These are phyloP conservation scores for Gossypium lobatum DNA, from an alignment of 441 rosid genomes.

Conservation along the genomic window DNA sequence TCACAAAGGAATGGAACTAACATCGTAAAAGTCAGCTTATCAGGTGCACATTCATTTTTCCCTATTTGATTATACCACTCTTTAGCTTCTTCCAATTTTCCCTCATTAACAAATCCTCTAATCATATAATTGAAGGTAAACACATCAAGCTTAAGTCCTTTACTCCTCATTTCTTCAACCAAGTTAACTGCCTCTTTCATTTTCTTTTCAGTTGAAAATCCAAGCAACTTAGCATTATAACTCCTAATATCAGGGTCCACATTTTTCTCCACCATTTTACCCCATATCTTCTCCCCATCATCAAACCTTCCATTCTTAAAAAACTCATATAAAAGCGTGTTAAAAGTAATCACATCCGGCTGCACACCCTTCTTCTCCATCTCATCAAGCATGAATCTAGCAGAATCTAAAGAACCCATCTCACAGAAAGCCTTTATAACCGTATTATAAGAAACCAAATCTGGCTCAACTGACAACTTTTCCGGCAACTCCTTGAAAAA, in stretches of 20 bases:
- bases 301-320: slow-evolving; percentile 34
- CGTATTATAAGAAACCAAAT: slow-evolving; percentile 47
- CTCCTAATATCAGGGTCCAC: slow-evolving; percentile 42
- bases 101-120: slow-evolving; percentile 37
- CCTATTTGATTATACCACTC: slow-evolving; percentile 38
- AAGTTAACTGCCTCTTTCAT: slow-evolving; percentile 36
- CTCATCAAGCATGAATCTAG: slow-evolving; percentile 33
- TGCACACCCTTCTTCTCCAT: slow-evolving; percentile 42
- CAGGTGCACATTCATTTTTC: slow-evolving; percentile 28
- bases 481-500: slow-evolving; percentile 43
- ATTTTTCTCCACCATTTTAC: slow-evolving; percentile 37
- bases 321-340: slow-evolving; percentile 40
- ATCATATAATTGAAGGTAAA: slow-evolving; percentile 43
- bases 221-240: slow-evolving; percentile 52
- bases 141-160: slow-evolving; percentile 32
- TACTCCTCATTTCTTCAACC: slow-evolving; percentile 35
- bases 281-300: slow-evolving; percentile 57
- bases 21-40: slow-evolving; percentile 26
- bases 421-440: slow-evolving; percentile 52
- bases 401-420: slow-evolving; percentile 42
- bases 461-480: slow-evolving; percentile 39
- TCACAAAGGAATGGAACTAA: slow-evolving; percentile 43
- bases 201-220: slow-evolving; percentile 40
- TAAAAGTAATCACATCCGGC: slow-evolving; percentile 46
- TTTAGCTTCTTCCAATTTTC: slow-evolving; percentile 43